phyloP scores from a whole-genome alignment of 352 stramenopile genomes.

The Globisporangium orthogonon region DNA sequence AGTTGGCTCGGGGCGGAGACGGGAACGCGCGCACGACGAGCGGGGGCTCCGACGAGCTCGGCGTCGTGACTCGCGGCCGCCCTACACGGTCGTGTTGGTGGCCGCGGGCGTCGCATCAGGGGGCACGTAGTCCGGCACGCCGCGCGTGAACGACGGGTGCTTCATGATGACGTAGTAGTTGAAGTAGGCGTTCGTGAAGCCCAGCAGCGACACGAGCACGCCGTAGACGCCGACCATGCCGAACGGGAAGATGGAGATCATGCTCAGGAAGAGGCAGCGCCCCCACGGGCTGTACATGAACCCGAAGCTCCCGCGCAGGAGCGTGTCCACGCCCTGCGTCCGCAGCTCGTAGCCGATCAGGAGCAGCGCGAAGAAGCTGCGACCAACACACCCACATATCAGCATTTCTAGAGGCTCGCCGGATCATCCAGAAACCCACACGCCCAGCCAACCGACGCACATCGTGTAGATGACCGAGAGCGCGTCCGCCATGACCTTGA shows the following conservation, averaged over 20 bases:
- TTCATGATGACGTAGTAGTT: constrained; percentile 90
- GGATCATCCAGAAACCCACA: too few relatives aligned
- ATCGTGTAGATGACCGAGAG: constrained; percentile 85
- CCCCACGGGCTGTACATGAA: constrained; percentile 89
- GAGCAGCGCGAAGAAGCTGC: constrained; percentile 78
- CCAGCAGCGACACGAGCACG: constrained; percentile 64
- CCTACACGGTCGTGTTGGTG: constrained; percentile 8
- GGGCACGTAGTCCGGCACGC: constrained; percentile 77
- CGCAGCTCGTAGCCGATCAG: constrained; percentile 82
- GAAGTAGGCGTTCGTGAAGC: constrained; percentile 86
- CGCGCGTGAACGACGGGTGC: constrained; percentile 74
- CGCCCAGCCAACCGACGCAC: constrained; percentile 22
- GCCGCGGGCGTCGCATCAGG: constrained; percentile 38
- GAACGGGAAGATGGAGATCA: constrained; percentile 89
- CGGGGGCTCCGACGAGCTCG: not conserved
- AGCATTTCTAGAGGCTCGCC: too few relatives aligned
- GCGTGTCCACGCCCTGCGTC: constrained; percentile 54
- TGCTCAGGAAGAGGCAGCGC: constrained; percentile 81
- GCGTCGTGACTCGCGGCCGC: not conserved
- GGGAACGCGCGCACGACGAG: too few relatives aligned
- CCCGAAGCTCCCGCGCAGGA: constrained; percentile 74
- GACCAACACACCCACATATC: not conserved
- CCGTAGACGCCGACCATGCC: constrained; percentile 82
- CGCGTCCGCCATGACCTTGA: constrained; percentile 66
- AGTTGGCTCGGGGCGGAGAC: not conserved